Percentiles rank a stretch among this genome's conserved stretches.
These are phyloP conservation scores for Speleostelium caveatum DNA, from an alignment of 78 protist genomes.

Conservation along the genomic window DNA sequence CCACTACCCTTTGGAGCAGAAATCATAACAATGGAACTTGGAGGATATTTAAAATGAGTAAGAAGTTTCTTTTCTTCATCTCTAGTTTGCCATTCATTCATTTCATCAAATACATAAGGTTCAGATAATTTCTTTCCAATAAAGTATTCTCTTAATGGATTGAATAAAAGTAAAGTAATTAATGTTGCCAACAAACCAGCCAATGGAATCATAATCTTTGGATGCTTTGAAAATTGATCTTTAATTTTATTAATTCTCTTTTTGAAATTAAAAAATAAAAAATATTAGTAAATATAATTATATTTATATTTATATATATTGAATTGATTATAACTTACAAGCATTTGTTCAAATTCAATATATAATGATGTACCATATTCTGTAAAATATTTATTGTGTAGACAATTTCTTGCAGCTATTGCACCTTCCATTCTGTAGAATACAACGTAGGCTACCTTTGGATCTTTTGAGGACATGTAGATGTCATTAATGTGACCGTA, in stretches of 20 bases:
- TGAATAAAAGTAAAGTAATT: constrained; percentile 45
- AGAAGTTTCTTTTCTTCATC: constrained; percentile 23
- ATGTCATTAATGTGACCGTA: constrained; percentile 51
- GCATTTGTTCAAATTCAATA: constrained; percentile 43
- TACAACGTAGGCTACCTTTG: constrained; percentile 12
- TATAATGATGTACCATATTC: constrained; percentile 53
- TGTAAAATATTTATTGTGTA: constrained; percentile 58
- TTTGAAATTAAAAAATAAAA: no score
- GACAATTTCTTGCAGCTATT: constrained; percentile 64
- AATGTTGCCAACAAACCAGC: constrained; percentile 70
- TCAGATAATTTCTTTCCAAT: constrained; percentile 8
- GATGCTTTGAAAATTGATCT: constrained; percentile 72
- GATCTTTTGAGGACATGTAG: constrained; percentile 32
- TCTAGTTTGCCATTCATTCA: constrained; percentile 70
- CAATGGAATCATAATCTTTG: constrained; percentile 78
- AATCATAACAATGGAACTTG: constrained; percentile 58
- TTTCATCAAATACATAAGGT: constrained; percentile 11
- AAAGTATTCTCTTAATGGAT: constrained; percentile 62
- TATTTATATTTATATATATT: background rate
- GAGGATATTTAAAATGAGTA: constrained; percentile 68
- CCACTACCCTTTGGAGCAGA: constrained; percentile 72
- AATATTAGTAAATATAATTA: constrained; percentile 10
- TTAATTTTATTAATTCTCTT: constrained; percentile 61
- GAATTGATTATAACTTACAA: constrained; percentile 29
- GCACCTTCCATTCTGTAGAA: constrained; percentile 78